Percentiles rank a stretch among this genome's conserved stretches.
These are phyloP conservation scores for Taphrina wiesneri DNA, from an alignment of 1,139 yeast species.

Conservation along the genomic window DNA sequence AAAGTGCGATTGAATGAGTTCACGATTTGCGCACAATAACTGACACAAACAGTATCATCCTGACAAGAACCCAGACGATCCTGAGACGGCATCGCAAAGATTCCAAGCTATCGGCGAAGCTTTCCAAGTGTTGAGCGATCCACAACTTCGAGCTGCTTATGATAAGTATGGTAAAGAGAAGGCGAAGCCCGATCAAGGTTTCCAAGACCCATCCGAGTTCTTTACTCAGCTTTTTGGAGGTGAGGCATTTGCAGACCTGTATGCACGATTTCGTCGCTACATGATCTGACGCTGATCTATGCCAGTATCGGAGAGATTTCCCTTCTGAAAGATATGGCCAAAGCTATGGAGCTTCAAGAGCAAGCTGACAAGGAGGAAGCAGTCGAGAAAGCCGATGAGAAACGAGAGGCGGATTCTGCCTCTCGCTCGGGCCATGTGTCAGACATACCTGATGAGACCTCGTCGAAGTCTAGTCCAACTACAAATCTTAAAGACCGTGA, in stretches of 20 bases:
- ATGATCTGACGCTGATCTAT: conserved; percentile 28
- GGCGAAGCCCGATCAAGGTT: conserved; percentile 49
- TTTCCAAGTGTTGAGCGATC: conserved; percentile 79
- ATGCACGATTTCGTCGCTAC: conserved; percentile 33
- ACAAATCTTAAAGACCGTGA: conserved; percentile 3
- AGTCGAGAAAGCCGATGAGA: conserved; percentile 52
- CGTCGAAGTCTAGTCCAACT: background rate
- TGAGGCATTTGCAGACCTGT: conserved; percentile 77
- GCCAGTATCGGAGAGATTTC: conserved; percentile 77
- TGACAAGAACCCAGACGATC: conserved; percentile 37
- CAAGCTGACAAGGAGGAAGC: conserved; percentile 79
- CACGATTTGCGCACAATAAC: background rate
- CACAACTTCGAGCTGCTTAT: conserved; percentile 68
- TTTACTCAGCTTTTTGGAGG: conserved; percentile 91
- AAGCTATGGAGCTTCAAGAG: conserved; percentile 70
- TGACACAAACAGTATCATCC: conserved; percentile 31
- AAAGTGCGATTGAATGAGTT: background rate
- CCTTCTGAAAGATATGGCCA: conserved; percentile 74
- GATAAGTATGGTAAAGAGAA: conserved; percentile 85
- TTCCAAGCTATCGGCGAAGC: conserved; percentile 66
- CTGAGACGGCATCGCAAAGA: conserved; percentile 41
- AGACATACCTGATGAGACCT: background rate
- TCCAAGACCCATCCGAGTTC: conserved; percentile 74
- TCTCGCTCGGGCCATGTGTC: background rate
- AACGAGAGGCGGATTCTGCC: conserved; percentile 76